A percentile compares a stretch with the other conserved stretches of the same genome.
Conservation (phyloP, 2,329 filamentous ascomycete species). For the Akanthomyces lecanii region DNA sequence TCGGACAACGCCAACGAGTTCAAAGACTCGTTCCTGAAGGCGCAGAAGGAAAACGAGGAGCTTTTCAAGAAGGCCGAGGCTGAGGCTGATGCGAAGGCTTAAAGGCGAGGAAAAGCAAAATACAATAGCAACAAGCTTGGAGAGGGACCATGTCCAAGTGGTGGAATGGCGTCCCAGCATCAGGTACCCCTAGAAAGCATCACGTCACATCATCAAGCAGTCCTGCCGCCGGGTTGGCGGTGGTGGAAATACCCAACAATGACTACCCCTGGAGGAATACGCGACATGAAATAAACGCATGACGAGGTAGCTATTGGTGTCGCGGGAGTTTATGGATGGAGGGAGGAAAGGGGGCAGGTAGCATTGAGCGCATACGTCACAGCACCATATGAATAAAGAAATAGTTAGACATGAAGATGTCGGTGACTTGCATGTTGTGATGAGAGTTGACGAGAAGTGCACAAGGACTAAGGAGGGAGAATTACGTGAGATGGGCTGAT, state of each 20-base stretch:
- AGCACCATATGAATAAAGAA: constrained; percentile 14
- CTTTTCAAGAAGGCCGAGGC: constrained; percentile 59
- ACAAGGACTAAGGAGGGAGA: background rate
- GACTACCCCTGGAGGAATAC: constrained; percentile 6
- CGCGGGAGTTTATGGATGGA: constrained; percentile 1
- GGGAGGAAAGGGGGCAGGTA: constrained; percentile 6
- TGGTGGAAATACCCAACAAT: constrained; percentile 16
- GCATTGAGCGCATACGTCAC: constrained; percentile 18
- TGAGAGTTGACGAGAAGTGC: background rate
- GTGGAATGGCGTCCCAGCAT: background rate
- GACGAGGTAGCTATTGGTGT: background rate
- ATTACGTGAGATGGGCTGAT: background rate
- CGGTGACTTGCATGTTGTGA: background rate
- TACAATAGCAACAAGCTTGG: background rate
- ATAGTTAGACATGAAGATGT: background rate
- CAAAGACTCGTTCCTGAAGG: constrained; percentile 96
- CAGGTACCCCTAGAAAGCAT: constrained; percentile 11
- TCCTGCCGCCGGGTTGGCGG: constrained; percentile 7
- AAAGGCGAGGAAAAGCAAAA: background rate
- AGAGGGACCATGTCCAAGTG: background rate
- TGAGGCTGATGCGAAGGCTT: constrained; percentile 27
- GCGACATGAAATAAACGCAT: background rate
- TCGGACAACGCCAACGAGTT: constrained; percentile 95
- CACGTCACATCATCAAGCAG: constrained; percentile 13
- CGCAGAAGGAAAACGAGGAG: constrained; percentile 91